A percentile compares a stretch with the other conserved stretches of the same genome.
phyloP scores from a whole-genome alignment of 225 moss, liverwort and hornwort genomes.

The Climacium dendroides region DNA sequence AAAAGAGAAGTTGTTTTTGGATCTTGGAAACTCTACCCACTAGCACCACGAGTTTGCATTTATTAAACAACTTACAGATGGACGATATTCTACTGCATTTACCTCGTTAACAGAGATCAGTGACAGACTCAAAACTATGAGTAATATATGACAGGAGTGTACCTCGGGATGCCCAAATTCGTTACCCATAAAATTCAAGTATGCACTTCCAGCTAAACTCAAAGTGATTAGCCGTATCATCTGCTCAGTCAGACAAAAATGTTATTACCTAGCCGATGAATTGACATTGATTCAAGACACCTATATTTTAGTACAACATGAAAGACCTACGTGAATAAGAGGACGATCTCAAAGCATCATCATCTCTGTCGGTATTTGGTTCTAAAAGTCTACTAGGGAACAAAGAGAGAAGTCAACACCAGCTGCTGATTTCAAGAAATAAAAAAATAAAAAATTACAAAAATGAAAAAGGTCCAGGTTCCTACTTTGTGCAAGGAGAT shows the following conservation, averaged over 20 bases:
- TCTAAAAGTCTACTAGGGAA: neutral
- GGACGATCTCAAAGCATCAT: neutral
- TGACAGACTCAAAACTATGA: neutral
- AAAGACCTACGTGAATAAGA: neutral
- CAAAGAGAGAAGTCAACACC: neutral
- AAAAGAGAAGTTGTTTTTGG: slow-evolving; percentile 57
- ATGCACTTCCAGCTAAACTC: slow-evolving; percentile 80
- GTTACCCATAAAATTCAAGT: slow-evolving; percentile 89
- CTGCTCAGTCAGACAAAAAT: slow-evolving; percentile 33
- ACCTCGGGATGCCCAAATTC: slow-evolving; percentile 99
- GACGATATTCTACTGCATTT: neutral
- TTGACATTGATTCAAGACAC: neutral
- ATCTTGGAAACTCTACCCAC: slow-evolving; percentile 95
- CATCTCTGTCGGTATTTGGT: neutral
- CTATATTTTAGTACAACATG: neutral
- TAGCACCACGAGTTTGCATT: slow-evolving; percentile 10
- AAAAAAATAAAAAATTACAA: neutral
- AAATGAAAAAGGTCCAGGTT: neutral
- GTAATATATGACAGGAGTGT: neutral
- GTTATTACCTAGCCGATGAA: neutral
- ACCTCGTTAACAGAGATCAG: neutral
- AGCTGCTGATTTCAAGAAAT: neutral
- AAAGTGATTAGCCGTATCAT: slow-evolving; percentile 84
- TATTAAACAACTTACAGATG: neutral
- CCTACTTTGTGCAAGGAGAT: slow-evolving; percentile 65